Evolutionary conservation across 2,329 filamentous ascomycete genomes (phyloP), one percentile per base, ranked within the genome.

Genomic region (Microthyrium microscopicum): DNA sequence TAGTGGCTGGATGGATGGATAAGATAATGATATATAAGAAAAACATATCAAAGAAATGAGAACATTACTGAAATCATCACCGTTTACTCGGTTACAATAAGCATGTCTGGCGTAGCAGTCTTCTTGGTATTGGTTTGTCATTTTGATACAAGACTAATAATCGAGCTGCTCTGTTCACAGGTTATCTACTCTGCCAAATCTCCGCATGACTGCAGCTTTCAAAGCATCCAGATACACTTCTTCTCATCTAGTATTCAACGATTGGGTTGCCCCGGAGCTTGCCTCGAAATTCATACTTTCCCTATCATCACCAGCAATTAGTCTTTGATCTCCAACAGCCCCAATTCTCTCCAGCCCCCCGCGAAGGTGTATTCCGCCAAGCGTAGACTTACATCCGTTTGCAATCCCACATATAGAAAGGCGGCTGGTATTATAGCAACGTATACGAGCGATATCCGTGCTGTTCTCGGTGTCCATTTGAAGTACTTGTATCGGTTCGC

Each of bases 401-500:
- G 73, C 54, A 80, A 91, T 38, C 73, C 82, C 36, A 81, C 50
- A 50, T 75, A 74, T 29, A 74, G 74, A 44, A 92, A 47, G 37
- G 79, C 62, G 26, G 61, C 56, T 5, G 89, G 89, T 27, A 94
- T 69, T 34, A 76, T 61, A 21, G 74, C 61, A 38, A 78, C 68
- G 57, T 87, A 94, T 42, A 77, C 64, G 52, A 94, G 72, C 4
- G 77, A 75, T 49, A 94, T 57, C 61, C 71, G 73, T 20, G 82
- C 83, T 29, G 83, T 92, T 49, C 79, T 69, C 33, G 73, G 70
- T 22, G 79, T 95, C 82, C 83, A 95, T 57, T 83, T 72, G 70
- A 95, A 98, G 70, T 82, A 93, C 61, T 83, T 83, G 70, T 85
- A 77, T 44, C 89, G 78, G 64, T 81, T 83, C 50, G 70, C 64